These are phyloP conservation scores for Giardia muris DNA, from an alignment of 208 protist species.

Conservation along the genomic window DNA sequence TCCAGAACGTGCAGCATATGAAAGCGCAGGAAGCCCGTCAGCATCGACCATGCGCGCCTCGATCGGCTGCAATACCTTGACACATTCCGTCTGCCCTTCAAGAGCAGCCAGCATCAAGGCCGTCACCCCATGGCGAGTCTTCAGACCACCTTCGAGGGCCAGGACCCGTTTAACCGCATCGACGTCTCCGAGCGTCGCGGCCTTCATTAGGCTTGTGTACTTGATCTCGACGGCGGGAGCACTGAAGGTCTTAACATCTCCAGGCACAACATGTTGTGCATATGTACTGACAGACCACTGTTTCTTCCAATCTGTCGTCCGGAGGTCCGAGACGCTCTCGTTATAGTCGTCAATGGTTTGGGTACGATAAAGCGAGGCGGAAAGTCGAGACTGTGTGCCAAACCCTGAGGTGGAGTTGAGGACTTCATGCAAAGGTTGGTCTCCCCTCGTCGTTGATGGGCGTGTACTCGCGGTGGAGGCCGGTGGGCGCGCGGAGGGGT, in stretches of 20 bases:
- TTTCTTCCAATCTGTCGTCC: background rate
- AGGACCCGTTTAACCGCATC: background rate
- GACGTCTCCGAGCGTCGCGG: background rate
- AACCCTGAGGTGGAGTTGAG: background rate
- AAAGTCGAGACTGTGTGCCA: background rate
- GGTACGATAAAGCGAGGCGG: background rate
- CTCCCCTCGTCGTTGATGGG: background rate
- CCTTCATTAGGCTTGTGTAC: background rate
- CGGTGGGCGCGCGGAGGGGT: background rate
- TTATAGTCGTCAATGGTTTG: background rate
- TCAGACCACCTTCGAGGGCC: background rate
- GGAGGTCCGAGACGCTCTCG: background rate
- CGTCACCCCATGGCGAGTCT: background rate
- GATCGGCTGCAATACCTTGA: background rate
- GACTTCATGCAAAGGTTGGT: background rate
- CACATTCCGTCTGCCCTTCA: background rate
- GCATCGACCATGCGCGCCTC: background rate
- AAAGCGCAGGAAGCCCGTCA: background rate
- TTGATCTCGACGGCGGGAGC: background rate
- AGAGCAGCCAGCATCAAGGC: background rate
- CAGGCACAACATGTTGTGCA: background rate
- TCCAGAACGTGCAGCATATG: background rate
- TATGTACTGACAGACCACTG: background rate
- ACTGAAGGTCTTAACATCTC: background rate
- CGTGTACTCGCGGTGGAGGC: background rate